Percentiles rank a stretch among this genome's conserved stretches.
Conservation (phyloP, 306 rosid species). For the Nissolia schottii region DNA sequence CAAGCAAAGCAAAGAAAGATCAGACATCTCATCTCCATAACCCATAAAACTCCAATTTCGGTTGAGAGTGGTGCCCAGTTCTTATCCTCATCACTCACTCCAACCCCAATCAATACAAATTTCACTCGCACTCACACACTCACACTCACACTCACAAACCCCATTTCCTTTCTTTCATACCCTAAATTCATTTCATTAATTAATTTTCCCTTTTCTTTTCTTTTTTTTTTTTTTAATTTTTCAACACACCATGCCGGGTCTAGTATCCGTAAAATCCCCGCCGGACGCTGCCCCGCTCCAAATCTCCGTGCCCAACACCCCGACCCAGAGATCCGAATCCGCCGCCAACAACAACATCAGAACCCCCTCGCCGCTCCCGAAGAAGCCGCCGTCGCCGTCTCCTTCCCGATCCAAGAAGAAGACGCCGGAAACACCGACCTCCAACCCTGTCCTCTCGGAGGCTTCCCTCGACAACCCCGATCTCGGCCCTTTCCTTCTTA, state of each 20-base stretch:
- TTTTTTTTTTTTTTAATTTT: too few relatives aligned
- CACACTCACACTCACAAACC: not conserved
- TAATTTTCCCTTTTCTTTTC: too few relatives aligned
- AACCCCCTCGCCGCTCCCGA: slow-evolving; percentile 71
- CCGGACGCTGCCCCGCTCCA: slow-evolving; percentile 58
- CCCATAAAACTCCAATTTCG: not conserved
- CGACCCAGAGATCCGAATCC: slow-evolving; percentile 53
- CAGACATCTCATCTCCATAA: not conserved
- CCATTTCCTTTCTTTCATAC: not conserved
- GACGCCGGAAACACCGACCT: slow-evolving; percentile 49
- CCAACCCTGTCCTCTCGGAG: slow-evolving; percentile 45
- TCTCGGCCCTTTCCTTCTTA: slow-evolving; percentile 95
- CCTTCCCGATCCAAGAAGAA: slow-evolving; percentile 76
- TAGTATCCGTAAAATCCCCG: slow-evolving; percentile 75
- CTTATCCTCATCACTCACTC: slow-evolving; percentile 27
- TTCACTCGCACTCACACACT: not conserved
- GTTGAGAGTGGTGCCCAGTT: slow-evolving; percentile 42
- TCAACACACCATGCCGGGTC: slow-evolving; percentile 56
- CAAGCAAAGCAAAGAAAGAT: not conserved
- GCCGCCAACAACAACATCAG: slow-evolving; percentile 1
- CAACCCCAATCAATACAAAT: not conserved
- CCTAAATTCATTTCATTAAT: too few relatives aligned
- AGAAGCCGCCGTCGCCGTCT: slow-evolving; percentile 71
- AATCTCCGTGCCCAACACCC: slow-evolving; percentile 55
- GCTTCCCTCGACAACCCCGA: slow-evolving; percentile 93